phyloP scores from a whole-genome alignment of 2,329 filamentous ascomycete species.

The Aspergillus calidoustus region DNA sequence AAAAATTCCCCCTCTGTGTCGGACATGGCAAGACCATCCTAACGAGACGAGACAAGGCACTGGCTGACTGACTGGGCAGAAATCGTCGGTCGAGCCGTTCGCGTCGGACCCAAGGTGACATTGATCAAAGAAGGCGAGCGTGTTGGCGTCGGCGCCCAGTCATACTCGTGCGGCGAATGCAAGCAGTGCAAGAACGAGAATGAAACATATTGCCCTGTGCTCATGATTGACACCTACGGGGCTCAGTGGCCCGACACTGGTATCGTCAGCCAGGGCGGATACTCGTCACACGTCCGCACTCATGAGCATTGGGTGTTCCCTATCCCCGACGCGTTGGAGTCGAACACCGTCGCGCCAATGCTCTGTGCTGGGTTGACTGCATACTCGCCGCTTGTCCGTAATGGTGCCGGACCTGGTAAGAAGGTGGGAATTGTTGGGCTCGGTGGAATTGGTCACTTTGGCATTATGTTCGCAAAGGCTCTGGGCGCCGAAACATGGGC shows the following conservation, averaged over 20 bases:
- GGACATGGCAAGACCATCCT: constrained; percentile 49
- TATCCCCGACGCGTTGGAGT: constrained; percentile 72
- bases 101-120: constrained; percentile 69
- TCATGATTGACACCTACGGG: constrained; percentile 56
- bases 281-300: constrained; percentile 69
- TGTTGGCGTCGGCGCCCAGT: constrained; percentile 72
- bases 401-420: constrained; percentile 71
- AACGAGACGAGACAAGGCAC: neutral
- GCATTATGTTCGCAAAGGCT: constrained; percentile 70
- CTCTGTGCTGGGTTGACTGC: constrained; percentile 82
- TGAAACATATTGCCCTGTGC: constrained; percentile 69
- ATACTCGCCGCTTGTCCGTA: constrained; percentile 75
- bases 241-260: constrained; percentile 63
- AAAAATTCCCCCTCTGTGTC: constrained; percentile 57
- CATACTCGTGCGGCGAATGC: constrained; percentile 67
- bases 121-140: constrained; percentile 65
- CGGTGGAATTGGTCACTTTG: constrained; percentile 74
- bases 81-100: constrained; percentile 70
- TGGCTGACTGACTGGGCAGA: constrained; percentile 46
- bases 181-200: constrained; percentile 68
- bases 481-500: constrained; percentile 66
- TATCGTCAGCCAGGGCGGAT: constrained; percentile 69
- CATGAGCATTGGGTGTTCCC: constrained; percentile 74
- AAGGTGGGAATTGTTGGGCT: constrained; percentile 48
- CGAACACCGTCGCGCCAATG: constrained; percentile 72